These are phyloP conservation scores for Pythium brachiatum DNA, from an alignment of 352 stramenopile genomes.

Conservation along the genomic window DNA sequence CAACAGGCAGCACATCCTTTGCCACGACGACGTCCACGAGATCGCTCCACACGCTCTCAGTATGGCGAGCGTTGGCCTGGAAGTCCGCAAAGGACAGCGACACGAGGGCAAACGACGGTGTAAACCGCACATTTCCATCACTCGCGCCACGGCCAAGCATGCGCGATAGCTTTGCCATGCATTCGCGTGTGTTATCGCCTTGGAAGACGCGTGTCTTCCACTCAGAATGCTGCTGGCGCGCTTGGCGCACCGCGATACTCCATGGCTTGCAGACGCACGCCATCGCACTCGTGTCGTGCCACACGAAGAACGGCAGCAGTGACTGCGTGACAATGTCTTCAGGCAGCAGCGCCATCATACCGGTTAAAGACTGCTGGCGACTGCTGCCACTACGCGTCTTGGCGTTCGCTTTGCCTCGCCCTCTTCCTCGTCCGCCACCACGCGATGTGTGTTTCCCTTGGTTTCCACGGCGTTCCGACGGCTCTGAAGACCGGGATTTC, in stretches of 20 bases:
- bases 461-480: neutral
- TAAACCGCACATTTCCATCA: slow-evolving; percentile 30
- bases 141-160: slow-evolving; percentile 26
- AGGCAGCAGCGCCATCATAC: slow-evolving; percentile 27
- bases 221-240: slow-evolving; percentile 27
- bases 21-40: slow-evolving; percentile 32
- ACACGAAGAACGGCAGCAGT: slow-evolving; percentile 45
- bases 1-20: slow-evolving; percentile 36
- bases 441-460: neutral
- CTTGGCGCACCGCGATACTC: slow-evolving; percentile 20
- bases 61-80: slow-evolving; percentile 27
- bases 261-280: slow-evolving; percentile 30
- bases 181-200: slow-evolving; percentile 21
- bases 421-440: neutral
- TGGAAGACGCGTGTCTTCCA: slow-evolving; percentile 40
- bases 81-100: slow-evolving; percentile 29
- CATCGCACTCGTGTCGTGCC: slow-evolving; percentile 43
- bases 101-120: slow-evolving; percentile 42
- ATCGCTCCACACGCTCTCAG: slow-evolving; percentile 38
- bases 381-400: neutral
- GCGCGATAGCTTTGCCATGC: slow-evolving; percentile 22
- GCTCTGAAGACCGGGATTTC: neutral
- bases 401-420: neutral
- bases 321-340: slow-evolving; percentile 39
- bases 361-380: neutral